phyloP scores from a whole-genome alignment of 805 yeast species.

The Saccharomycopsis synnaedendra region DNA sequence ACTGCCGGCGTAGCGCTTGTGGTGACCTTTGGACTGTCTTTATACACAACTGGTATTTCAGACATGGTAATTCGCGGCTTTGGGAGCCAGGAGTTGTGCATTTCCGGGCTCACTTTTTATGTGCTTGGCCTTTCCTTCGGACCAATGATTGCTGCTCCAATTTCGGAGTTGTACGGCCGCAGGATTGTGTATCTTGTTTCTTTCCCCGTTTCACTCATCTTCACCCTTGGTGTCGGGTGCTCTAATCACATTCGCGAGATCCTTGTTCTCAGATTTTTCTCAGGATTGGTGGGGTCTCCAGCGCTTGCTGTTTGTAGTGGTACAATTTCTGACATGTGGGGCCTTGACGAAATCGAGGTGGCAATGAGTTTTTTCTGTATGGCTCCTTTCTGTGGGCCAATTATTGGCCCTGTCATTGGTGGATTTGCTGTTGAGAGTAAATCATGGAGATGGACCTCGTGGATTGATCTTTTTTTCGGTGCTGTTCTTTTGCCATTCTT shows the following conservation, averaged over 20 bases:
- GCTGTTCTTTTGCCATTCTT: conserved; percentile 40
- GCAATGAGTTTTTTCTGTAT: conserved; percentile 75
- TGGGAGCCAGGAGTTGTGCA: conserved; percentile 47
- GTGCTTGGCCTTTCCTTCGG: conserved; percentile 62
- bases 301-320: conserved; percentile 83
- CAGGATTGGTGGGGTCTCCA: conserved; percentile 71
- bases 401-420: conserved; percentile 64
- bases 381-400: conserved; percentile 76
- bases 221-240: conserved; percentile 65
- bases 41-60: conserved; percentile 54
- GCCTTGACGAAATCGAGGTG: conserved; percentile 47
- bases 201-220: conserved; percentile 56
- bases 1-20: conserved; percentile 56
- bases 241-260: conserved; percentile 49
- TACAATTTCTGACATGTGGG: conserved; percentile 69
- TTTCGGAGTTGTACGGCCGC: conserved; percentile 61
- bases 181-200: conserved; percentile 47
- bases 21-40: conserved; percentile 65
- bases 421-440: conserved; percentile 46
- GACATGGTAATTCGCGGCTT: conserved; percentile 37
- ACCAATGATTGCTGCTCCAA: conserved; percentile 61
- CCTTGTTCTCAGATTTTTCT: conserved; percentile 59
- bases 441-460: conserved; percentile 54
- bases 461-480: conserved; percentile 63
- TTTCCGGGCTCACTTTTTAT: conserved; percentile 62